These are phyloP conservation scores for Neurospora sublineolata DNA, from an alignment of 495 filamentous ascomycete species.

Conservation along the genomic window DNA sequence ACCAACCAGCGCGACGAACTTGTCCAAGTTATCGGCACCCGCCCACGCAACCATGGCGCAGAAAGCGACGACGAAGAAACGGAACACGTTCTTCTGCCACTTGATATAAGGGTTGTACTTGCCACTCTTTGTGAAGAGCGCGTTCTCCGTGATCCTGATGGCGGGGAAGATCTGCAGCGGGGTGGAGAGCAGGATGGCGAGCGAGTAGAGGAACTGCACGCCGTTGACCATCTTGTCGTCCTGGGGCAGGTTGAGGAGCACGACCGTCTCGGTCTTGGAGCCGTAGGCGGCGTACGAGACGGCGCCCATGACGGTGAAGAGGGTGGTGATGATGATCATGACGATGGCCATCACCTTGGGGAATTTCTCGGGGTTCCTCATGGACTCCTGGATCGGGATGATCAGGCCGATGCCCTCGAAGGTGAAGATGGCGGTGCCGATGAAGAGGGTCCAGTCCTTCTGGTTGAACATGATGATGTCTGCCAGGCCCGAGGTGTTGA, in stretches of 20 bases:
- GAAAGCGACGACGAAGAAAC: constrained; percentile 78
- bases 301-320: constrained; percentile 85
- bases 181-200: constrained; percentile 87
- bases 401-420: constrained; percentile 98
- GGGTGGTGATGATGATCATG: constrained; percentile 85
- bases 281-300: constrained; percentile 94
- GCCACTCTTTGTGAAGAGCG: constrained; percentile 60
- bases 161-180: constrained; percentile 95
- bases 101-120: constrained; percentile 96
- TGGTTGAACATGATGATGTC: constrained; percentile 83
- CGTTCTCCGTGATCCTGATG: constrained; percentile 66
- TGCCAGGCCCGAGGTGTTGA: constrained; percentile 62
- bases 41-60: constrained; percentile 84
- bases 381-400: constrained; percentile 95
- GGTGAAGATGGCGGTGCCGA: constrained; percentile 97
- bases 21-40: constrained; percentile 87
- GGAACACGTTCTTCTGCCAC: constrained; percentile 96
- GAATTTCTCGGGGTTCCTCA: constrained; percentile 81
- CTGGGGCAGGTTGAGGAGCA: constrained; percentile 91
- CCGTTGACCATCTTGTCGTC: constrained; percentile 92
- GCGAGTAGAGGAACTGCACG: constrained; percentile 88
- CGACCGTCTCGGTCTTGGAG: constrained; percentile 86
- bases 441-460: constrained; percentile 87
- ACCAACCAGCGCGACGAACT: constrained; percentile 90
- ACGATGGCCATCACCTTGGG: constrained; percentile 73